Evolutionary conservation across 805 yeast species (phyloP).

Genomic region (Spathaspora girioi): DNA sequence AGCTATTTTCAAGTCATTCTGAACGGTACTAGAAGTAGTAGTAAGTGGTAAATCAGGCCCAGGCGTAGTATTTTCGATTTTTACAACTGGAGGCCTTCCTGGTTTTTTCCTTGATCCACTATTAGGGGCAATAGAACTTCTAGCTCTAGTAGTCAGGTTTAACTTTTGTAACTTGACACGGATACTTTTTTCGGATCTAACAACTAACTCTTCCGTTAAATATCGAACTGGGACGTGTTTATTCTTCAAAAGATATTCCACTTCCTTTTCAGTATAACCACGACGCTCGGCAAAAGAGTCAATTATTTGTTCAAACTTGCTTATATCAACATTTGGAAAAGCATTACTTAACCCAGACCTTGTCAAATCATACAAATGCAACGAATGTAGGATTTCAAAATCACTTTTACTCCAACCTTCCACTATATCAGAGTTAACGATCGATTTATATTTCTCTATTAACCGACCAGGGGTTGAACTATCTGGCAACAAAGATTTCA

Average conservation of each 20-base stretch:
- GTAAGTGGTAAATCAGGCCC: not conserved
- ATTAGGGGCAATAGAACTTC: not conserved
- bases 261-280: constrained; percentile 8
- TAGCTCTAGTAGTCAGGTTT: too few relatives aligned
- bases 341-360: not conserved
- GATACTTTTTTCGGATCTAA: not conserved
- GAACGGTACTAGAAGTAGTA: not conserved
- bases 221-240: not conserved
- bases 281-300: constrained; percentile 7
- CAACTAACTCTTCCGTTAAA: not conserved
- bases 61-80: not conserved
- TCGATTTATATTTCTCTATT: not conserved
- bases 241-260: constrained; percentile 10
- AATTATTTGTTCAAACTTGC: not conserved
- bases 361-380: not conserved
- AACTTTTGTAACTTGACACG: not conserved
- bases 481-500: not conserved
- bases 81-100: not conserved
- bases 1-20: not conserved
- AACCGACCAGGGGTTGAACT: not conserved
- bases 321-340: constrained; percentile 1
- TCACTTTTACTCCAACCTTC: constrained; percentile 1
- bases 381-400: not conserved
- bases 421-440: not conserved
- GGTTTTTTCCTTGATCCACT: not conserved